Evolutionary conservation across 768 basidiomycete species (phyloP), one percentile per base, ranked within the genome.

Genomic region (Lactarius trivialis): DNA sequence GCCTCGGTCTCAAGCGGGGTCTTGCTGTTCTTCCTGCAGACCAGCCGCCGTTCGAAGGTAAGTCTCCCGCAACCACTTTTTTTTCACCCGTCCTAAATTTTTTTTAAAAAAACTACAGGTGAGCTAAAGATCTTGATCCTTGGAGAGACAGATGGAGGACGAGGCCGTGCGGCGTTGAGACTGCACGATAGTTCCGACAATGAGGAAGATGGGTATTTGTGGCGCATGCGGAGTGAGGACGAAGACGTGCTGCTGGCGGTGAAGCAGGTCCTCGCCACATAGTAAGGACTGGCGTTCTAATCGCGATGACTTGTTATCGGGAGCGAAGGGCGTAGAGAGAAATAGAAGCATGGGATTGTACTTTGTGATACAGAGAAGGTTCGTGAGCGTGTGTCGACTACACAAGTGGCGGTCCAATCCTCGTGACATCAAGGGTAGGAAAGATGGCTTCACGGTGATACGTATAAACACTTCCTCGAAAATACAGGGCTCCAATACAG

Each of bases 181-280:
- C 72, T 91, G 52, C 81, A 78, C 55, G 83, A 83, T 65, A 79
- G 80, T 21, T 68, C 37, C 4, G 68, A 68, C 26, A 11, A 37
- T 11, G 85, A 87, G 5, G 89, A 88, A 43, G 84, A 85, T 34
- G 81, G 86, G 32, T 88, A 86, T 69, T 70, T 91, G 51, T 91
- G 89, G 88, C 80, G 84, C 54, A 57, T 89, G 62, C 83, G 86
- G 32, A 81, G 83, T 68, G 76, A 73, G 12, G 79, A 85, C 56
- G 68, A 66, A 17, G 72, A 67, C 17, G 65, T 87, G 64, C 71
- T 80, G 59, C 73, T 65, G 28, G 66, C 73, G 24, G 76, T 88
- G 58, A 82, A 81, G 72, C 71, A 71, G 41, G 54, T 76, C 61
- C 70, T 85, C 59, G 66, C 67, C 6, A 68, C 69, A 21, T 69